Evolutionary conservation across 2,329 filamentous ascomycete species (phyloP).

Genomic region (Phialophora chinensis): DNA sequence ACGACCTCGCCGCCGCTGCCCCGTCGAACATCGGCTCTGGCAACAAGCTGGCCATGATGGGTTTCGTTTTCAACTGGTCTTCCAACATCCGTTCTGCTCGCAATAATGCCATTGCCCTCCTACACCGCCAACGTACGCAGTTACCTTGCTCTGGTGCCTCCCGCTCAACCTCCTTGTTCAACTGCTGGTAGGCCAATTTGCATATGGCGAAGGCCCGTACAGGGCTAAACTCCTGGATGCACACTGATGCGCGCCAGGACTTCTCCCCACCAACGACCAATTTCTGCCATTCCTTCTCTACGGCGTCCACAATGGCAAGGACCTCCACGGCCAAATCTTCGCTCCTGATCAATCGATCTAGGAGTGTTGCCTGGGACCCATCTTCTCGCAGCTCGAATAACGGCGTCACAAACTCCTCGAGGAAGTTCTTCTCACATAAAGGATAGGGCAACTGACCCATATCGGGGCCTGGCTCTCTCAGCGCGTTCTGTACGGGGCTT

Average conservation of each 20-base stretch:
- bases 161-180: background rate
- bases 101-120: background rate
- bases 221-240: background rate
- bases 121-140: background rate
- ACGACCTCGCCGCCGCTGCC: background rate
- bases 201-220: background rate
- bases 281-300: constrained; percentile 2
- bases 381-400: constrained; percentile 2
- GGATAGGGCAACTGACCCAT: constrained; percentile 7
- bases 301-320: constrained; percentile 4
- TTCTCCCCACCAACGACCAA: background rate
- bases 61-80: constrained; percentile 5
- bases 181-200: background rate
- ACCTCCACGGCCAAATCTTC: constrained; percentile 1
- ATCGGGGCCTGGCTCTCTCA: background rate
- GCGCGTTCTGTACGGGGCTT: background rate
- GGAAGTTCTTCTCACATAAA: constrained; percentile 1
- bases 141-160: background rate
- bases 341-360: background rate
- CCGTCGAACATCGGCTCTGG: background rate
- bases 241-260: background rate
- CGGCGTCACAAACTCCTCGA: background rate
- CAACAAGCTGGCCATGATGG: background rate
- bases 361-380: background rate
- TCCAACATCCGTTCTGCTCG: constrained; percentile 4